Percentiles rank a stretch among this genome's conserved stretches.
Conservation (phyloP, 352 stramenopile species). For the Sclerospora graminicola region DNA sequence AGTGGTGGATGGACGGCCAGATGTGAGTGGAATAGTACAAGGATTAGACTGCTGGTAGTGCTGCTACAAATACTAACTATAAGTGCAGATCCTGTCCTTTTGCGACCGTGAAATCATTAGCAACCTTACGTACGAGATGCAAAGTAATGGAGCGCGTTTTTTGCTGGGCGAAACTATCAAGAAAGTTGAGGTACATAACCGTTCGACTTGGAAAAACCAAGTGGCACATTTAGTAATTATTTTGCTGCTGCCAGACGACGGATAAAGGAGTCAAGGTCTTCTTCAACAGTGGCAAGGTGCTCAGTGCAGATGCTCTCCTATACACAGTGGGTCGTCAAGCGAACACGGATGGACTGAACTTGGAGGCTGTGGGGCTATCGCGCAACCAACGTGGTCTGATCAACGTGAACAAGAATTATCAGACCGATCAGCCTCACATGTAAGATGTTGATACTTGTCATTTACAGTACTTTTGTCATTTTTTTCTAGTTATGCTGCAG, state of each 20-base stretch:
- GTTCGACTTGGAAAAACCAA: background rate
- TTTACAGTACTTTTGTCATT: background rate
- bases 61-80: background rate
- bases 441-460: constrained; percentile 11
- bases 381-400: constrained; percentile 74
- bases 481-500: constrained; percentile 61
- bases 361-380: constrained; percentile 70
- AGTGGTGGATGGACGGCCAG: constrained; percentile 69
- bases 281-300: constrained; percentile 66
- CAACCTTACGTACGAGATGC: constrained; percentile 85
- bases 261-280: constrained; percentile 51
- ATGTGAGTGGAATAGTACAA: constrained; percentile 25
- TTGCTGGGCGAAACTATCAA: constrained; percentile 72
- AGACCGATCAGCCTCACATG: constrained; percentile 79
- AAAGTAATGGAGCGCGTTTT: constrained; percentile 81
- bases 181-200: constrained; percentile 38
- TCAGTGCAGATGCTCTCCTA: constrained; percentile 59
- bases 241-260: constrained; percentile 27
- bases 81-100: constrained; percentile 64
- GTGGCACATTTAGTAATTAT: too few species aligned
- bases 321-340: constrained; percentile 77
- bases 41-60: background rate
- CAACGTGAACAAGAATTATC: constrained; percentile 82
- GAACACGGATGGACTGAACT: constrained; percentile 70
- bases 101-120: constrained; percentile 81